phyloP scores from a whole-genome alignment of 305 asterid genomes.

The Fraxinus velutina region DNA sequence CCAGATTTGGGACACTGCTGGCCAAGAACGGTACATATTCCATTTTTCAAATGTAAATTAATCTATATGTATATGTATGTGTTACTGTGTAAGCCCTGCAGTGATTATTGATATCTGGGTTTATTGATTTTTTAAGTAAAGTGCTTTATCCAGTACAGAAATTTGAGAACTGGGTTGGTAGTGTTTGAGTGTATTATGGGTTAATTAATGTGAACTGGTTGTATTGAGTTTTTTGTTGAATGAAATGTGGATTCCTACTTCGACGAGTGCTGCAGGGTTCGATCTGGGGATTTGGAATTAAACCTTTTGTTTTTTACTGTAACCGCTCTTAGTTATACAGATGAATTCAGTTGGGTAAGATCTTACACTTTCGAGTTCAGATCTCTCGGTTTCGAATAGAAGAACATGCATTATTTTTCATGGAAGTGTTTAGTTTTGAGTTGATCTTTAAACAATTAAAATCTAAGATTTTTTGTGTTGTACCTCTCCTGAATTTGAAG shows the following conservation, averaged over 20 bases:
- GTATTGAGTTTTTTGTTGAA: not conserved
- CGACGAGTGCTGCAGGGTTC: not conserved
- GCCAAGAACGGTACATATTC: constrained; percentile 54
- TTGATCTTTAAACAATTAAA: not conserved
- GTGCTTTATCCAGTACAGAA: not conserved
- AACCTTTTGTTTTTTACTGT: not conserved
- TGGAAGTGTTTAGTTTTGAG: not conserved
- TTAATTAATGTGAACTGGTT: not conserved
- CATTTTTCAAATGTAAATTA: not conserved
- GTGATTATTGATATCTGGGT: not conserved
- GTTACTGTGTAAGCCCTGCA: not conserved
- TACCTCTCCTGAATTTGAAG: not conserved
- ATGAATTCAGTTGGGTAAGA: not conserved
- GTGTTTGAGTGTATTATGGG: not conserved
- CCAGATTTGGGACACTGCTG: constrained; percentile 76
- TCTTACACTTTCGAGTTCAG: not conserved
- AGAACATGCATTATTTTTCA: not conserved
- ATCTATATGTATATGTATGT: not conserved
- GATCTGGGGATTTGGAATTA: not conserved
- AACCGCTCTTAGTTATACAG: not conserved
- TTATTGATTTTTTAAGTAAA: not conserved
- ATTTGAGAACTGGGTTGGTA: not conserved
- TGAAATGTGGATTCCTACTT: not conserved
- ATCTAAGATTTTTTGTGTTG: not conserved
- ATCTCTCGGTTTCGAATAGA: not conserved